Percentiles rank a stretch among this genome's conserved stretches.
Evolutionary conservation across 2,329 filamentous ascomycete species (phyloP).

Genomic region (Ceratocystis cubensis): DNA sequence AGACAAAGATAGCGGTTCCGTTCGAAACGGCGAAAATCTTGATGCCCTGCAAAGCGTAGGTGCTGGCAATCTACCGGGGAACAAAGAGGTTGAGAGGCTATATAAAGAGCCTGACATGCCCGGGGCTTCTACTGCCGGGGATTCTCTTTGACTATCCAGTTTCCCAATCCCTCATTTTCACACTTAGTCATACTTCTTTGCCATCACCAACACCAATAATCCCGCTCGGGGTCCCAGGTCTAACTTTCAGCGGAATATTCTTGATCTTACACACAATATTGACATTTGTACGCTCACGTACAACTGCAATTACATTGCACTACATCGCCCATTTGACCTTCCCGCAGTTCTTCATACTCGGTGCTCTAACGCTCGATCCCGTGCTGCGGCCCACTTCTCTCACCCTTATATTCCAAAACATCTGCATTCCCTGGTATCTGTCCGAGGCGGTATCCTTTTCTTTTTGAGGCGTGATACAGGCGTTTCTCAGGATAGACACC

Average conservation of each 20-base stretch:
- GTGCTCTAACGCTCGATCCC: neutral
- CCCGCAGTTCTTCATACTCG: neutral
- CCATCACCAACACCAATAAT: neutral
- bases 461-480: neutral
- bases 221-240: neutral
- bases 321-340: neutral
- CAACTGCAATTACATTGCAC: neutral
- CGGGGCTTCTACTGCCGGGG: too few relatives aligned
- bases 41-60: too few relatives aligned
- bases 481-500: neutral
- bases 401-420: conserved; percentile 1
- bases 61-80: too few relatives aligned
- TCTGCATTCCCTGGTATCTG: neutral
- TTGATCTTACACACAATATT: neutral
- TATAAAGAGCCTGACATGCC: too few relatives aligned
- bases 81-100: too few relatives aligned
- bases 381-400: neutral
- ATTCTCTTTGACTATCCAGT: too few relatives aligned
- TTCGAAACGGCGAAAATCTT: too few relatives aligned
- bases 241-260: neutral
- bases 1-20: too few relatives aligned
- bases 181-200: neutral
- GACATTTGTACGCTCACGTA: neutral
- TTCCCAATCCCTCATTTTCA: too few relatives aligned
- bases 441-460: neutral